Evolutionary conservation across 345 rosid species (phyloP), one percentile per base, ranked within the genome.

Genomic region (Erysimum cheiranthoides): DNA sequence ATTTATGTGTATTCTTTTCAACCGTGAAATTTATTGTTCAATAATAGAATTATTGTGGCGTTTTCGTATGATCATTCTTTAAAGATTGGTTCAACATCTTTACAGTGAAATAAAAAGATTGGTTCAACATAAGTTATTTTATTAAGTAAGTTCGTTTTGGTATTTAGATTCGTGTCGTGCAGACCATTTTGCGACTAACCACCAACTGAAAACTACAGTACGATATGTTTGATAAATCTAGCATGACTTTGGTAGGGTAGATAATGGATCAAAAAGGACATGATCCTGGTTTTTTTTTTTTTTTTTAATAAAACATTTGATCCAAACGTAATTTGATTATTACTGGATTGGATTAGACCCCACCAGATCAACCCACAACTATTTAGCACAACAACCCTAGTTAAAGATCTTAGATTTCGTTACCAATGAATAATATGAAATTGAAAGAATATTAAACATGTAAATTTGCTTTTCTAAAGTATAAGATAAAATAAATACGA

Each of bases 311-410:
- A 8, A 31, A 4, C 35, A 4, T 49, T 34, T 35, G 8, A 50
- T 51, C 25, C 35, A 13, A 21, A 9, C 47, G 11, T 66, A 27
- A n/a, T 38, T 52, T 40, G 39, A 53, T 50, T 64, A 25, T 53
- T 53, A 68, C 51, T 27, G 51, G 51, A 27, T 38, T 68, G 38
- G 61, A 52, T 34, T 58, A 16, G 14, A 34, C 63, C 43, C 63
- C 43, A 57, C 18, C 34, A 54, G 16, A 25, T 52, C 34, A 52
- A 18, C 30, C 31, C 14, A 25, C 32, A 18, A 14, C 14, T 14
- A 43, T 43, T 43, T 43, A 43, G 49, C 49, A 14, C 49, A 14
- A 43, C 5, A 16, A 43, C 49, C 8, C 17, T 43, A 5, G 14
- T 43, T 43, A 14, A 43, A 43, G 2, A 43, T 43, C 49, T 43